Conservation (phyloP, 2,329 filamentous ascomycete genomes). For the Plectosphaerella plurivora region DNA sequence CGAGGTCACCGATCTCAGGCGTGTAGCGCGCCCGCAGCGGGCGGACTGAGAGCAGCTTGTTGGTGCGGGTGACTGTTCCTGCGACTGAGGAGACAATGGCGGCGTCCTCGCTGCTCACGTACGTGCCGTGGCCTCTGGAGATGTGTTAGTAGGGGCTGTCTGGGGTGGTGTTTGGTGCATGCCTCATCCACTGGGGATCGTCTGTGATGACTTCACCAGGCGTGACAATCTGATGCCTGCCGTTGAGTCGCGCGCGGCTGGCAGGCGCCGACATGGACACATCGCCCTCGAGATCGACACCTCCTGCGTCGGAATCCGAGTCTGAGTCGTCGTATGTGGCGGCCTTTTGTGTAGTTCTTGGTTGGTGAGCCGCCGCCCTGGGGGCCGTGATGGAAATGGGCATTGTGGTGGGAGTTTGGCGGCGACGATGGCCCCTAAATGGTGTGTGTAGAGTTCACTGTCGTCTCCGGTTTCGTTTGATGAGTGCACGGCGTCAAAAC, state of each 20-base stretch:
- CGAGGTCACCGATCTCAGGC: slow-evolving; percentile 92
- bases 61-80: slow-evolving; percentile 86
- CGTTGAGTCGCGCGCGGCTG: slow-evolving; percentile 26
- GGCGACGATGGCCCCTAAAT: too few species aligned
- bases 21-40: slow-evolving; percentile 90
- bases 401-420: slow-evolving; percentile 23
- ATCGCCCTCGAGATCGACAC: slow-evolving; percentile 39
- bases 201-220: slow-evolving; percentile 85
- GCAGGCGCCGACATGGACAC: slow-evolving; percentile 39
- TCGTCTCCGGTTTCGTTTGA: too few species aligned
- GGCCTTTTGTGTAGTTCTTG: slow-evolving; percentile 4
- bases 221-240: slow-evolving; percentile 63
- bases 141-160: background rate
- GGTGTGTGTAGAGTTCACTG: too few species aligned
- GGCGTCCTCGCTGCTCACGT: slow-evolving; percentile 55
- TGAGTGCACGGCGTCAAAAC: too few species aligned
- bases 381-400: slow-evolving; percentile 45
- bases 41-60: slow-evolving; percentile 90
- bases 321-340: slow-evolving; percentile 28
- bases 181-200: slow-evolving; percentile 94
- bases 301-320: slow-evolving; percentile 37
- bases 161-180: slow-evolving; percentile 1
- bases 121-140: slow-evolving; percentile 85
- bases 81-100: slow-evolving; percentile 87
- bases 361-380: slow-evolving; percentile 21